Evolutionary conservation across 352 stramenopile genomes (phyloP), one percentile per base, ranked within the genome.

Genomic region (Pilasporangium apinafurcum): DNA sequence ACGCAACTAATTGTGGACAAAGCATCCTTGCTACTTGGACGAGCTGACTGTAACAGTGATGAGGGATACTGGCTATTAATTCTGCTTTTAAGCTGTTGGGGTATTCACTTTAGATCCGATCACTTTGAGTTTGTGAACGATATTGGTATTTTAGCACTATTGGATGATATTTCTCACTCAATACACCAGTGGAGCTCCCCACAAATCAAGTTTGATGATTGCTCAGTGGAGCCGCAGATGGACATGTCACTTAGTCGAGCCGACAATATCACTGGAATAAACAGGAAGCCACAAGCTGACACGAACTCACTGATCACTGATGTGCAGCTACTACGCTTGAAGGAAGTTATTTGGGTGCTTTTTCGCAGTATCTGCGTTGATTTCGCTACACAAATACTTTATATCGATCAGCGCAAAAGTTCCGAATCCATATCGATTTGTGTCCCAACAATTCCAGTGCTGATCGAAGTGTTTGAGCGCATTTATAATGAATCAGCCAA

Each of bases 91-190:
- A 74, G 59, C 22, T 62, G 42, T 10, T 81, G 68, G 68, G 62
- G 52, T 1, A 37, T 73, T 1, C 50, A 73, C 21, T 73, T 81
- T 14, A 45, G 52, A 5, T 24, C 24, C 9, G 45, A 75, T 2
- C 65, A 76, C 24, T 81, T 81, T 41, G 62, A 65, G 30, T 75
- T 78, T 32, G 62, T 81, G 31, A 73, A 58, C 52, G 59, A 76
- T 9, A 66, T 75, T 29, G 62, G 62, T 5, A 64, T 81, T 31
- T 38, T 81, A 9, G 8, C 29, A 5, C 43, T 81, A 0, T 48
- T 76, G 20, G 62, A 68, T 38, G 53, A 73, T 35, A 51, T 76
- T 39, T 22, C 59, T 5, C 33, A 57, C 8, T 20, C 17, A 6
- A 7, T 70, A n/a, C n/a, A n/a, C n/a, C n/a, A n/a, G n/a, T n/a